Base-by-base conservation (phyloP, 2,329 filamentous ascomycete species). In the Claviceps lovelessii region DNA sequence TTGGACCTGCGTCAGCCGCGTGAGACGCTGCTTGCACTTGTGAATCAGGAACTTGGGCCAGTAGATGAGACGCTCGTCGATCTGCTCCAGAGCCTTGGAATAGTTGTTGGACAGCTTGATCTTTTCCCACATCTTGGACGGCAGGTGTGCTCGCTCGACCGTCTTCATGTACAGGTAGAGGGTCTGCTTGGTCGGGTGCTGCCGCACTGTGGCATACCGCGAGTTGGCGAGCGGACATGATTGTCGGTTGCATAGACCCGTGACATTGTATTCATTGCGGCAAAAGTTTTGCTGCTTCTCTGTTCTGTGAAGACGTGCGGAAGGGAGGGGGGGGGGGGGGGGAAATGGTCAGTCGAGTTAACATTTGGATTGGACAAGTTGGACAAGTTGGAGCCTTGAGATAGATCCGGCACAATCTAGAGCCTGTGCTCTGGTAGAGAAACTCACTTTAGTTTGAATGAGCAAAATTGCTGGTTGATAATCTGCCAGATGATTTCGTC, bases 401-500 rank as follows among this genome's bases (percentile, higher is more conserved):
- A 33, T 7, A 33, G 4, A 7, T 33, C 9, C 33, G 33, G 9
- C 33, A 33, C 1, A 9, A 33, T 9, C 33, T 9, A 33, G 33
- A 4, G 33, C 6, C 1, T 33, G 33, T 9, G 33, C 33, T 33
- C 6, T 17, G 23, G 11, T 11, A 28, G 6, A n/a, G 6, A 23
- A 6, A 63, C 80, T 62, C 73, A 89, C 83, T 95, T 95, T 61
- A 97, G 77, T 68, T 96, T 96, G 77, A 90, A 97, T 52, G 86
- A 85, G 75, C 93, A 97, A 69, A 93, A 94, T 67, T 91, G 87
- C 72, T 93, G 88, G 72, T 95, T 94, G 62, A 96, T 95, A 56
- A 96, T 88, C 69, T 90, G 84, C 93, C 93, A 98, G 60, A 97
- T 85, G 61, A 97, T 94, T 72, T 97, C 91, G 76, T 97, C 91